Evolutionary conservation across 176 grass and related monocot genomes (phyloP).

Genomic region (Lolium rigidum): DNA sequence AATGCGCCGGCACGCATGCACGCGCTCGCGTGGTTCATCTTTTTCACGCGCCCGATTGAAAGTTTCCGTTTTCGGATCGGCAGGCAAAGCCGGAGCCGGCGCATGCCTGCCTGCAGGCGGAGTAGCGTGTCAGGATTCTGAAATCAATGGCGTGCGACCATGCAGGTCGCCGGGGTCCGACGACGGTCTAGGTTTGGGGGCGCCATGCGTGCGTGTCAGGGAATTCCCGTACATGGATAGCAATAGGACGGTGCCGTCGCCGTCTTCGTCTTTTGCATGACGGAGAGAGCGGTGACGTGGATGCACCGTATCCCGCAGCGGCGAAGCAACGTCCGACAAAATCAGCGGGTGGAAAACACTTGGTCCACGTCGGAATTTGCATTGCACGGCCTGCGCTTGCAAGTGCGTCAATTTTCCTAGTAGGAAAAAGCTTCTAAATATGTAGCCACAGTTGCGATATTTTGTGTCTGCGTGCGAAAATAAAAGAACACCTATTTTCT

Average conservation of each 20-base stretch:
- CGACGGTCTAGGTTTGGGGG: background rate
- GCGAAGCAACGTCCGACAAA: background rate
- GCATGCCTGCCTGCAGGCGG: background rate
- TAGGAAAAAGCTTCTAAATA: too few species aligned
- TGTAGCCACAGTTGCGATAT: too few species aligned
- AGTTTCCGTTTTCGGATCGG: background rate
- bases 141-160: conserved; percentile 35
- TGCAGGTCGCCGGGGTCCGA: background rate
- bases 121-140: conserved; percentile 27
- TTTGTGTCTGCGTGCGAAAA: too few species aligned
- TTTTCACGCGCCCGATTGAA: conserved; percentile 15
- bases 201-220: background rate
- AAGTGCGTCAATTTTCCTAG: too few species aligned
- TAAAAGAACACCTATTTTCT: too few species aligned
- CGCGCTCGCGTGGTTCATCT: background rate
- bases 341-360: conserved; percentile 18
- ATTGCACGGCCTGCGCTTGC: background rate
- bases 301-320: background rate
- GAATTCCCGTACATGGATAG: background rate
- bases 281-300: conserved; percentile 40
- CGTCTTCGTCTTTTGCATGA: background rate
- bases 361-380: conserved; percentile 29
- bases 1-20: background rate
- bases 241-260: background rate
- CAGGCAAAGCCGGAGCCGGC: background rate